Base-by-base conservation (phyloP, 75 land plant species). In the Larix kaempferi region DNA sequence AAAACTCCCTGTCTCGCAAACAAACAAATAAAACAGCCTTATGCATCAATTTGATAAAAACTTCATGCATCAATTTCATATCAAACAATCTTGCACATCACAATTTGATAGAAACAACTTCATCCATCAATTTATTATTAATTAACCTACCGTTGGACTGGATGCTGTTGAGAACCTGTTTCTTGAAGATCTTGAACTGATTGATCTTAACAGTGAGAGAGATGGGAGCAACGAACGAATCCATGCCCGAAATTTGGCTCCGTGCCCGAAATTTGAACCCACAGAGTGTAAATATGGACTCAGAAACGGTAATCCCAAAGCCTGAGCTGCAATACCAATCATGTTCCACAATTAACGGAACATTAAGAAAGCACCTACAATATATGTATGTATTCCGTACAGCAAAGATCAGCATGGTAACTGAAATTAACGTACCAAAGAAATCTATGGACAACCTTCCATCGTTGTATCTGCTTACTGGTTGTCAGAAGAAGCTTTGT, bases 201-300 rank as follows among this genome's bases (percentile, higher is more conserved):
- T 44, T 12, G 27, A 82, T n/a, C 56, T 90, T 90, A 25, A 90
- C 80, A 63, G 78, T 84, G 0, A 90, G 85, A 14, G 78, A 84
- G 29, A 90, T 86, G 6, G 92, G 90, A 37, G 56, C 16, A 87
- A 82, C 57, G 67, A 59, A 59, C 67, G 61, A 37, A 22, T 80
- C 4, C n/a, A 59, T 65, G 87, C 88, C 0, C 91, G 91, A 65
- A 91, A 91, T 37, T 91, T 91, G n/a, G 91, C 94, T n/a, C 94
- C 94, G 56, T 86, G 88, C 6, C 78, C 65, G 79, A 78, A 91
- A 77, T 84, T 84, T 10, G 94, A 57, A 13, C 83, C 92, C 17
- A 91, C 55, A 0, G 91, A 84, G 26, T 89, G 64, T 76, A 91
- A 65, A 66, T 85, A 88, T 4, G 91, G 84, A 59, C 74, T 80